Base-by-base conservation (phyloP, 1,284 basidiomycete genomes). In the Ceratobasidium sp. region DNA sequence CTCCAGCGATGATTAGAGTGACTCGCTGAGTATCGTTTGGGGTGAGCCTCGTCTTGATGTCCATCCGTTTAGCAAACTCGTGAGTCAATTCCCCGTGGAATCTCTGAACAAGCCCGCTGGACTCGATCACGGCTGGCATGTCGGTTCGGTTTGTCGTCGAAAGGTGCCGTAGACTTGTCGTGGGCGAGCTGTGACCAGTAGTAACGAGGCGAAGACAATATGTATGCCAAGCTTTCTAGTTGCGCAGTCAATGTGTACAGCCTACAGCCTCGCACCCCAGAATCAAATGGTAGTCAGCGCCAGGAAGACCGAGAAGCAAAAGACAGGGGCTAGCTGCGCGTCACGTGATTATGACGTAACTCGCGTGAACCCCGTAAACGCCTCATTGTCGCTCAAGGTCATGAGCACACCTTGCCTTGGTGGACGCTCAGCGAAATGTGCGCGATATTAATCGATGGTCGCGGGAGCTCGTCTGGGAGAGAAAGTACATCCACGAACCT, bases 1-100 rank as follows among this genome's bases (percentile, higher is more conserved):
- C 88, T 12, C 89, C 93, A 0, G 94, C 93, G 35, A 94, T 90
- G 77, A 95, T 94, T 68, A 95, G 85, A 0, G 94, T 95, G n/a
- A 86, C 90, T 80, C 87, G 86, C 83, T 95, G 94, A 2, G 94
- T 94, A 23, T 84, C 85, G 80, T 74, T 74, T 14, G 71, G 71
- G 12, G 71, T 74, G 14, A 74, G 41, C 10, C 59, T 16, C 3
- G 71, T 64, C 71, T 74, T 74, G 71, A 74, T 30, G 27, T 74
- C 71, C 60, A 65, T 44, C n/a, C 71, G 59, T 46, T 46, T 55
- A 14, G 64, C 71, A n/a, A 74, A 46, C 27, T 52, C 59, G 14
- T 54, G 71, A 4, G 71, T 3, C 18, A 55, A 10, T n/a, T 69
- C 67, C 27, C 55, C 67, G 33, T 69, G 67, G 48, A 54, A 69